Evolutionary conservation across 352 stramenopile genomes (phyloP).

Genomic region (Phytophthora sp.): DNA sequence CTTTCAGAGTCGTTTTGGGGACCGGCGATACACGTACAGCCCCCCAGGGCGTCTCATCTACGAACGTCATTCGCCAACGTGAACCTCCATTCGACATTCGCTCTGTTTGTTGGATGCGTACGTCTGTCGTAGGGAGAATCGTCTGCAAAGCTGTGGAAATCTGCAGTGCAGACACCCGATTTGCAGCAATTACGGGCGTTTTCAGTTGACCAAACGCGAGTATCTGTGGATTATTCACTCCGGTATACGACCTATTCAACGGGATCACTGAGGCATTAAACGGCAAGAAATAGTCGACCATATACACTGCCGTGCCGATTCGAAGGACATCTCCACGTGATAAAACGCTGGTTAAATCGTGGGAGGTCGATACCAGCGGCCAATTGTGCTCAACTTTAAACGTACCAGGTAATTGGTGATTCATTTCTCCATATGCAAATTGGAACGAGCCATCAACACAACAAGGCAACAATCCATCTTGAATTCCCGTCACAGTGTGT

Average conservation of each 20-base stretch:
- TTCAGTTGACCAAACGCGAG: neutral
- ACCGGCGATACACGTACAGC: neutral
- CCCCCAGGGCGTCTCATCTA: neutral
- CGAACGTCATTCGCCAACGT: neutral
- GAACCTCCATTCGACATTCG: constrained; percentile 5
- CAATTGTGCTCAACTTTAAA: neutral
- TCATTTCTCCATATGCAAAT: neutral
- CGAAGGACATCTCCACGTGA: constrained; percentile 3
- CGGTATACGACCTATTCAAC: neutral
- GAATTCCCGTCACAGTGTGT: neutral
- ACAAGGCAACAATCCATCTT: neutral
- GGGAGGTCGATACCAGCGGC: neutral
- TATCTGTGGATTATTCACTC: neutral
- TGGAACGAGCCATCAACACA: neutral
- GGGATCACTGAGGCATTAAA: neutral
- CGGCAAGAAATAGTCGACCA: neutral
- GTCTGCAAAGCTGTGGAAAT: neutral
- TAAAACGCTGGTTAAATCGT: neutral
- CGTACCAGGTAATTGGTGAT: neutral
- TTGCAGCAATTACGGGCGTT: neutral
- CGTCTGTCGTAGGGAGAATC: neutral
- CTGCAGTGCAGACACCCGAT: neutral
- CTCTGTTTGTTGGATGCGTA: neutral
- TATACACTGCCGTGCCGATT: neutral
- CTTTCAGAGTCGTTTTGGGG: neutral